A percentile compares a stretch with the other conserved stretches of the same genome.
Evolutionary conservation across 2,329 filamentous ascomycete genomes (phyloP).

Genomic region (Magnaporthiopsis incrustans): DNA sequence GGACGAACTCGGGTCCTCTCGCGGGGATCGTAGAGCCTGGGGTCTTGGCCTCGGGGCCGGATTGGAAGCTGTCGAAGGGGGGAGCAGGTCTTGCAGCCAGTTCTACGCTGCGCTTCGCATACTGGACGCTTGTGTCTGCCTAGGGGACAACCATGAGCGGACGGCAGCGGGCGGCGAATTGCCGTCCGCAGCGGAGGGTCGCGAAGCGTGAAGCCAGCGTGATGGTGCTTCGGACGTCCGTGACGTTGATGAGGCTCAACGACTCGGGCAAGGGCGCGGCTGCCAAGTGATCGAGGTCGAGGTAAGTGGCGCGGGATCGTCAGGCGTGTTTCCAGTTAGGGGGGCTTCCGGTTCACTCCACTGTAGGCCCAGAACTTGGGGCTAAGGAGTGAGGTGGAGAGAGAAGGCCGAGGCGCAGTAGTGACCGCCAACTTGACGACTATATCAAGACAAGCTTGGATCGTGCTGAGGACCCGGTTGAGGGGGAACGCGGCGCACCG

Average conservation of each 20-base stretch:
- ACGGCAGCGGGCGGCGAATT: constrained; percentile 8
- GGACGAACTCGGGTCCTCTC: background rate
- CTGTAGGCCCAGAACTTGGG: constrained; percentile 89
- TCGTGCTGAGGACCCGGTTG: background rate
- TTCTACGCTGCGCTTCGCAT: constrained; percentile 8
- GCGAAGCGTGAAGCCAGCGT: constrained; percentile 6
- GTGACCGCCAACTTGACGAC: constrained; percentile 30
- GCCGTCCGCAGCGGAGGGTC: constrained; percentile 8
- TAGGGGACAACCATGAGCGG: constrained; percentile 7
- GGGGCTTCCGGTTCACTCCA: constrained; percentile 95
- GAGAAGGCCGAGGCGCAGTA: constrained; percentile 57
- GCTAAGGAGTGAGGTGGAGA: constrained; percentile 83
- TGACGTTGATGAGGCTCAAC: background rate
- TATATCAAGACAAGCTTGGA: constrained; percentile 6
- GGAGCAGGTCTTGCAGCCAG: constrained; percentile 8
- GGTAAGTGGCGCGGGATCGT: background rate
- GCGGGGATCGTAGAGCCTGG: background rate
- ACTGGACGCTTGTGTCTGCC: background rate
- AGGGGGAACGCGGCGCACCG: background rate
- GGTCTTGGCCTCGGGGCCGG: background rate
- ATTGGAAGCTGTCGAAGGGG: background rate
- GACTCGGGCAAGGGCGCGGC: background rate
- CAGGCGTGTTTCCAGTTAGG: constrained; percentile 61
- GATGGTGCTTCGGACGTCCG: background rate
- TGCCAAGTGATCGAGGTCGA: background rate